Conservation (phyloP, 257 asterid genomes). For the Ilex aquifolium region DNA sequence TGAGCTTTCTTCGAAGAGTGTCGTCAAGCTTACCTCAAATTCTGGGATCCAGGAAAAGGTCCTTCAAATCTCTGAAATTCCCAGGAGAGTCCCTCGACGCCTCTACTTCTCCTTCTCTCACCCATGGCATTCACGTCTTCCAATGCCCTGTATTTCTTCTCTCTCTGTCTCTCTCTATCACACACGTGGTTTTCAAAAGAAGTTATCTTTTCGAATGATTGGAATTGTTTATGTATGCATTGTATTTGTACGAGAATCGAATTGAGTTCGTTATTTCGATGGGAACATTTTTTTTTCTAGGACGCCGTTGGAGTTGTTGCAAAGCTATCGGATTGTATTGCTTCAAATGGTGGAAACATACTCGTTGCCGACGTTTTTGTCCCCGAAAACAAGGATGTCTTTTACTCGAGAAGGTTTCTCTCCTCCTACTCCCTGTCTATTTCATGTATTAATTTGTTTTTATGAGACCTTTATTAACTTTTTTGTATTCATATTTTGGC, state of each 20-base stretch:
- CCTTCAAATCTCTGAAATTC: slow-evolving; percentile 38
- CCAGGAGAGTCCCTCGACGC: slow-evolving; percentile 37
- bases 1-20: slow-evolving; percentile 54
- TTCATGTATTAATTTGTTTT: no score
- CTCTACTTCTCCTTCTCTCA: slow-evolving; percentile 47
- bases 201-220: no score
- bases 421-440: not conserved
- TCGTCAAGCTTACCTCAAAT: slow-evolving; percentile 28
- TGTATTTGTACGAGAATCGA: no score
- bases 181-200: no score
- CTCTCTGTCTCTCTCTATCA: no score
- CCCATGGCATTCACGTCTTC: slow-evolving; percentile 87
- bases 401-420: slow-evolving; percentile 80
- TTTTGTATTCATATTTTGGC: no score
- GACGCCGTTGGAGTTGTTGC: slow-evolving; percentile 92
- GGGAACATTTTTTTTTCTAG: slow-evolving; percentile 19
- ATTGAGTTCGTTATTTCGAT: no score
- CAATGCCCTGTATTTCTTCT: slow-evolving; percentile 68
- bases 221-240: no score
- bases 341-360: slow-evolving; percentile 87
- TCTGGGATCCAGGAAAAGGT: slow-evolving; percentile 34
- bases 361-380: slow-evolving; percentile 86
- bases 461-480: no score
- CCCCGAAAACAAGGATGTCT: slow-evolving; percentile 71
- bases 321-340: slow-evolving; percentile 82